Base-by-base conservation (phyloP, 2,329 filamentous ascomycete species). In the Ophiostoma australiae region DNA sequence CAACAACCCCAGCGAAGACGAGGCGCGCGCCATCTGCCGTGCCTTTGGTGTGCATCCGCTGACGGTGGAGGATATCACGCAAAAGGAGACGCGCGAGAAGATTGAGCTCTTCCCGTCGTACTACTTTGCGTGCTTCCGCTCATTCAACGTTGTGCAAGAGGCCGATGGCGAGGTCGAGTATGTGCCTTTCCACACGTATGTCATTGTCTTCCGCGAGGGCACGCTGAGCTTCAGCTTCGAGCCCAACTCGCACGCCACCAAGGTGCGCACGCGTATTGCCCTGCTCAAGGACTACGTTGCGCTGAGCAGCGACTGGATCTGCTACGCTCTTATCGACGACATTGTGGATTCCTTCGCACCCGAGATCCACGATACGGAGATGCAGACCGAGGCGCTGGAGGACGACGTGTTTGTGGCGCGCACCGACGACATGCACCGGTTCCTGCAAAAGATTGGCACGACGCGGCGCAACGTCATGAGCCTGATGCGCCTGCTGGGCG, bases 91-190 rank as follows among this genome's bases (percentile, higher is more conserved):
- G 13, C 93, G 95, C 63, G 95, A 99, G 82, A 99, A 99, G 84
- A 97, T 99, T 71, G 95, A 99, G 80, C 86, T 99, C 33, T 99
- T 99, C 82, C 91, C 92, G 33, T 93, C 93, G 61, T 99, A 99
- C 82, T 99, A 99, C 81, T 98, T 99, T 79, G 92, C 97, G 69
- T 97, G 92, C 79, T 99, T 98, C 86, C 89, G 94, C 70, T 97
- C 94, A 1, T 99, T 98, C 83, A 91, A 88, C 75, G 82, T 87
- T 11, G 91, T 94, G 70, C 84, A 92, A 74, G 91, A 96, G 75
- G 90, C 92, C 75, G 86, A 89, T 44, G 90, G 90, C 68, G 89
- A 92, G 73, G 88, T 92, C 71, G 96, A 96, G 77, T 91, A 97
- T 77, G 93, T 97, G 77, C 94, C 95, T 0, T 93, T 97, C 82